Conservation (phyloP, 75 land plant genomes). For the Pseudotsuga menziesii region DNA sequence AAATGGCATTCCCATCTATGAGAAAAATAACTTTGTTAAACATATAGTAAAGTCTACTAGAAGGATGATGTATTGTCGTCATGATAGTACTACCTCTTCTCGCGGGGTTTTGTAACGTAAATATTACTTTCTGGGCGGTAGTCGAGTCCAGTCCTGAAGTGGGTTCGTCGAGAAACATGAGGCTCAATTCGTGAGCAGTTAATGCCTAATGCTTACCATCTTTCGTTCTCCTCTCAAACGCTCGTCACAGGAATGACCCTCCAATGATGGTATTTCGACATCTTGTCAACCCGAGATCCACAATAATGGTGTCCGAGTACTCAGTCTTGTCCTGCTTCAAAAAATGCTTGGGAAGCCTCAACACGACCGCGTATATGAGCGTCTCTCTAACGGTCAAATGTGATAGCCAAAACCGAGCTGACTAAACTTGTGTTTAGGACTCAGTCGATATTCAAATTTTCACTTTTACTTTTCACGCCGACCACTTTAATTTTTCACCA, state of each 20-base stretch:
- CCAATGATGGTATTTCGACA: constrained; percentile 45
- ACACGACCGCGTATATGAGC: constrained; percentile 57
- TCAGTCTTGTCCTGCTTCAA: constrained; percentile 22
- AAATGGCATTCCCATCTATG: constrained; percentile 54
- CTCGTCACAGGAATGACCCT: constrained; percentile 28
- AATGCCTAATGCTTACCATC: constrained; percentile 54
- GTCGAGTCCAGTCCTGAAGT: constrained; percentile 69
- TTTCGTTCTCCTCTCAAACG: constrained; percentile 56
- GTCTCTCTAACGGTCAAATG: constrained; percentile 86
- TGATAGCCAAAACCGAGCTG: too few species aligned
- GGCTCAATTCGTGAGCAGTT: constrained; percentile 49
- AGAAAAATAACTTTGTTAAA: constrained; percentile 61
- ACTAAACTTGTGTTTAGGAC: too few species aligned
- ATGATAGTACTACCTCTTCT: constrained; percentile 61
- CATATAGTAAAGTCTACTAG: too few species aligned
- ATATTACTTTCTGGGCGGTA: constrained; percentile 39
- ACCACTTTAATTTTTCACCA: too few species aligned
- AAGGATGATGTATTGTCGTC: too few species aligned
- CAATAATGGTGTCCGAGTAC: constrained; percentile 48
- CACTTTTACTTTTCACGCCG: too few species aligned
- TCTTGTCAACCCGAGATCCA: constrained; percentile 52
- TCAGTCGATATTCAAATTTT: too few species aligned
- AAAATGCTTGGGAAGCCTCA: constrained; percentile 40
- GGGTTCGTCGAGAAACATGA: constrained; percentile 50
- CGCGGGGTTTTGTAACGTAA: constrained; percentile 23